phyloP scores from a whole-genome alignment of 805 yeast species.

The Pichia thaimueangensis region DNA sequence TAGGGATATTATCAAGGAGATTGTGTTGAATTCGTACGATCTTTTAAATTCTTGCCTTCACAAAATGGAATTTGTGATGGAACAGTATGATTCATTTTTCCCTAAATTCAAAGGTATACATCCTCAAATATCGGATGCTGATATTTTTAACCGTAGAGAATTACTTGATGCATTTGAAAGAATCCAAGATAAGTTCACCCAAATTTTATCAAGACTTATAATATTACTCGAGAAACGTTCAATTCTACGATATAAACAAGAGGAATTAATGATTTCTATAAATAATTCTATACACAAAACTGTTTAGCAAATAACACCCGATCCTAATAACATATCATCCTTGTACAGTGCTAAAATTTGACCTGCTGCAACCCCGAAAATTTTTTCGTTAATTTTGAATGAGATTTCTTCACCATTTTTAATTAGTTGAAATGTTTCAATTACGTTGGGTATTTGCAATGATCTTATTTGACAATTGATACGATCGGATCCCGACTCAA shows the following conservation, averaged over 20 bases:
- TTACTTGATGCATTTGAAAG: background rate
- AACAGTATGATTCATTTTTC: background rate
- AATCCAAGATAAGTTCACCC: background rate
- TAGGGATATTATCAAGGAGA: background rate
- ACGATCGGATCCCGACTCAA: conserved; percentile 4
- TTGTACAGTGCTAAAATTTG: conserved; percentile 75
- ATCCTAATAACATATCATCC: conserved; percentile 62
- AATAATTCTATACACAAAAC: background rate
- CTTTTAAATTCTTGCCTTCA: background rate
- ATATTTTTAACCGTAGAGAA: background rate
- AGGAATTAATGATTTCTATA: conserved; percentile 1
- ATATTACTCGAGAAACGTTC: conserved; percentile 1
- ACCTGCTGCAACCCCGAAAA: conserved; percentile 84
- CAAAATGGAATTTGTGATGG: background rate
- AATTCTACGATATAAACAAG: background rate
- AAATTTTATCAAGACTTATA: background rate
- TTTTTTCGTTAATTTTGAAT: conserved; percentile 36
- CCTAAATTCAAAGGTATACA: background rate
- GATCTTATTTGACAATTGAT: conserved; percentile 66
- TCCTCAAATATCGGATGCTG: background rate
- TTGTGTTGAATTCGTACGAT: background rate
- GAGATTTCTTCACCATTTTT: conserved; percentile 28
- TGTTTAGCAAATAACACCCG: conserved; percentile 35
- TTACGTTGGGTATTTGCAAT: conserved; percentile 50
- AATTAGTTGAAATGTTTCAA: conserved; percentile 11